Percentiles rank a stretch among this genome's conserved stretches.
Evolutionary conservation across 192 early-diverging fungal genomes (phyloP).

Genomic region (Piromyces sp.): DNA sequence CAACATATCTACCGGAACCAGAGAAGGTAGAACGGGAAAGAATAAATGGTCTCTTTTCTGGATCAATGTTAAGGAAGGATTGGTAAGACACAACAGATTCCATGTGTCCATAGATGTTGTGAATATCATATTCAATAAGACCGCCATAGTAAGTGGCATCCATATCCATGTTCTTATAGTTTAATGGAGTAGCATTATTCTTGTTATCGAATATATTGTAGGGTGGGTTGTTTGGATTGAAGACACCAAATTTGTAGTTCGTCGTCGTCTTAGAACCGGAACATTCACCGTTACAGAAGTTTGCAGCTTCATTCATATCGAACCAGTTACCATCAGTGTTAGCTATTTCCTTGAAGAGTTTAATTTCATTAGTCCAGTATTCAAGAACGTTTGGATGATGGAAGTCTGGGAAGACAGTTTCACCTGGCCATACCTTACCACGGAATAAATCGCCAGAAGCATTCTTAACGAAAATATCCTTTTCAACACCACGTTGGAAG

Average conservation of each 20-base stretch:
- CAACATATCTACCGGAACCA: constrained; percentile 32
- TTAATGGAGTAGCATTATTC: constrained; percentile 11
- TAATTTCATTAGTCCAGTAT: constrained; percentile 30
- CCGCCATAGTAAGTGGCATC: constrained; percentile 28
- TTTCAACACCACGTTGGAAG: constrained; percentile 24
- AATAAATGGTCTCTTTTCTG: constrained; percentile 32
- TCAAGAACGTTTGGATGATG: constrained; percentile 23
- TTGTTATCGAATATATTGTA: constrained; percentile 27
- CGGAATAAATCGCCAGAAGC: constrained; percentile 19
- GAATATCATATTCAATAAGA: constrained; percentile 24
- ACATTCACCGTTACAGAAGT: constrained; percentile 42
- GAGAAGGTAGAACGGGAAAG: constrained; percentile 45
- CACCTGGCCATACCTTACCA: constrained; percentile 44
- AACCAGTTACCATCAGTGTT: constrained; percentile 42
- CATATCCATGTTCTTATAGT: constrained; percentile 22
- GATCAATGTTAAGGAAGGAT: constrained; percentile 14
- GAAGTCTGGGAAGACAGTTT: constrained; percentile 47
- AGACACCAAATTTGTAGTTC: too few species aligned
- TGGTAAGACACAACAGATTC: constrained; percentile 24
- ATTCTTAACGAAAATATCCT: constrained; percentile 40
- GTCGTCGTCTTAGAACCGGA: constrained; percentile 7
- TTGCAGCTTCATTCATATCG: constrained; percentile 54
- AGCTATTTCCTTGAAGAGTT: neutral
- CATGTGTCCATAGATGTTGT: constrained; percentile 45
- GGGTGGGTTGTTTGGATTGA: constrained; percentile 19